Evolutionary conservation across 768 basidiomycete species (phyloP).

Genomic region (Hirschioporus abietinus): DNA sequence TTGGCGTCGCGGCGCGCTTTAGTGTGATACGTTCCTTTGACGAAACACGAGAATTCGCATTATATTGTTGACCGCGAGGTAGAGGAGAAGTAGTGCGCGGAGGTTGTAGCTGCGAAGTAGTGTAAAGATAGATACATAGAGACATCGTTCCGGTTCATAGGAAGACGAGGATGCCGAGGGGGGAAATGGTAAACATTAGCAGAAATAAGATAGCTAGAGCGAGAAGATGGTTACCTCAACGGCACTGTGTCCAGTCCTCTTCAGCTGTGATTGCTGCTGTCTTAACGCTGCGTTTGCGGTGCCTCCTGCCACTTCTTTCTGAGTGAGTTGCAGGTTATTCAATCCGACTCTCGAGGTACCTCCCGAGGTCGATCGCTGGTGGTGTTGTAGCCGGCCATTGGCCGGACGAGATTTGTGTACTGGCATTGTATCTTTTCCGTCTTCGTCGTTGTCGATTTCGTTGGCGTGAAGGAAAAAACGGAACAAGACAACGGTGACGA

Average conservation of each 20-base stretch:
- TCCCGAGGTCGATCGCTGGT: constrained; percentile 57
- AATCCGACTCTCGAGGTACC: constrained; percentile 49
- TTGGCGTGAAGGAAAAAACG: background rate
- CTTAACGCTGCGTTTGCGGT: constrained; percentile 21
- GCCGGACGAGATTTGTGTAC: constrained; percentile 42
- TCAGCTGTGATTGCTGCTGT: constrained; percentile 46
- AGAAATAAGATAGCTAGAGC: constrained; percentile 1
- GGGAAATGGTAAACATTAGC: constrained; percentile 9
- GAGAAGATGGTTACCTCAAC: constrained; percentile 38
- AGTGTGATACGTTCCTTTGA: constrained; percentile 20
- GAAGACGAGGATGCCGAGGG: constrained; percentile 17
- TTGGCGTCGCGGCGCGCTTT: constrained; percentile 6
- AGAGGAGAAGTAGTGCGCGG: constrained; percentile 18
- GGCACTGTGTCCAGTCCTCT: constrained; percentile 36
- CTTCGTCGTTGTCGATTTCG: background rate
- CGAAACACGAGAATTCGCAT: constrained; percentile 21
- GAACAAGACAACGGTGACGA: background rate
- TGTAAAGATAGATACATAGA: background rate
- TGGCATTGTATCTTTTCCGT: background rate
- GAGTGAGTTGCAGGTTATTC: constrained; percentile 58
- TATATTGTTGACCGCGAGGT: constrained; percentile 13
- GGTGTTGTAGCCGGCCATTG: constrained; percentile 46
- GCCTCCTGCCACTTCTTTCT: constrained; percentile 40
- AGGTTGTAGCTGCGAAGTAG: constrained; percentile 13
- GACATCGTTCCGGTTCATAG: background rate